These are phyloP conservation scores for Backusella macrospora DNA, from an alignment of 192 early-diverging fungal species.

Conservation along the genomic window DNA sequence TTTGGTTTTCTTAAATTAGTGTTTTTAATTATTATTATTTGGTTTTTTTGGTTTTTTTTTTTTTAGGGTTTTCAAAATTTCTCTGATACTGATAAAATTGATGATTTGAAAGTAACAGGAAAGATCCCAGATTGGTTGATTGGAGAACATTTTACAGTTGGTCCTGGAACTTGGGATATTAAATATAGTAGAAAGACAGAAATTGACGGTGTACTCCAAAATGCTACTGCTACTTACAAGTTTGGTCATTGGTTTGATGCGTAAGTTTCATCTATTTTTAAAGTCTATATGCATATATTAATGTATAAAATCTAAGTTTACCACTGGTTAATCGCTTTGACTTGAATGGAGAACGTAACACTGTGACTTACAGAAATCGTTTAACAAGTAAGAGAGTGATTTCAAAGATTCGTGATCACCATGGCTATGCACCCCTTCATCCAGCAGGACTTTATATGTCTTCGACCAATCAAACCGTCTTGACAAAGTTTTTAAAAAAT, in stretches of 20 bases:
- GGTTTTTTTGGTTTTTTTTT: background rate
- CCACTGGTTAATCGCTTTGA: constrained; percentile 74
- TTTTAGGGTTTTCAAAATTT: constrained; percentile 60
- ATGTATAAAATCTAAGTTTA: constrained; percentile 39
- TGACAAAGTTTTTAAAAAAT: constrained; percentile 61
- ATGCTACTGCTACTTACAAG: constrained; percentile 66
- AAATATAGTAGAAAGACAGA: constrained; percentile 63
- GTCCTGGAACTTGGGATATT: constrained; percentile 68
- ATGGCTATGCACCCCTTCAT: constrained; percentile 69
- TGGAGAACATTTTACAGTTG: constrained; percentile 69
- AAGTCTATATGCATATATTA: background rate
- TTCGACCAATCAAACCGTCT: constrained; percentile 69
- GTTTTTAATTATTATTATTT: constrained; percentile 1
- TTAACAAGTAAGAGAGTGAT: constrained; percentile 64
- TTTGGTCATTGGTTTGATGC: constrained; percentile 77
- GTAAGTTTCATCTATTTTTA: constrained; percentile 35
- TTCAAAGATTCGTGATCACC: constrained; percentile 67
- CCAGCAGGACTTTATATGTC: constrained; percentile 70
- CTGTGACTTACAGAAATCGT: constrained; percentile 61
- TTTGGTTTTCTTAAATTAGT: background rate
- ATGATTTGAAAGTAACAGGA: constrained; percentile 55
- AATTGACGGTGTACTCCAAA: constrained; percentile 60
- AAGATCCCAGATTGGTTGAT: constrained; percentile 66
- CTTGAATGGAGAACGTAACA: constrained; percentile 57
- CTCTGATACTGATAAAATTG: constrained; percentile 46